A percentile compares a stretch with the other conserved stretches of the same genome.
phyloP scores from a whole-genome alignment of 345 rosid species.

The rapeseed (Brassica napus) region Da-Ae NC_063439.1:21638001-21638500 shows the following conservation, averaged over 20 bases:
- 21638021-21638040: conserved; percentile 58
- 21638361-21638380: neutral
- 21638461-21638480: neutral
- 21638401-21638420: conserved; percentile 5
- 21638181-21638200: conserved; percentile 75
- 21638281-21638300: conserved; percentile 88
- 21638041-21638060: conserved; percentile 81
- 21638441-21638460: neutral
- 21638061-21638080: conserved; percentile 65
- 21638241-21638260: conserved; percentile 61
- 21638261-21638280: conserved; percentile 81
- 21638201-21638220: conserved; percentile 79
- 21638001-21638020: conserved; percentile 46
- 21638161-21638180: conserved; percentile 65
- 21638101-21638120: conserved; percentile 77
- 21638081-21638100: conserved; percentile 39
- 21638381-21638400: conserved; percentile 3
- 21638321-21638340: conserved; percentile 73
- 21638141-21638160: conserved; percentile 55
- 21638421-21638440: conserved; percentile 9
- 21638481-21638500: neutral
- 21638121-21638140: conserved; percentile 83
- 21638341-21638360: conserved; percentile 55
- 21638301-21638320: conserved; percentile 70
- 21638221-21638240: conserved; percentile 93